Percentiles rank a stretch among this genome's conserved stretches.
phyloP scores from a whole-genome alignment of 768 basidiomycete species.

The Naganishia antarctica region DNA sequence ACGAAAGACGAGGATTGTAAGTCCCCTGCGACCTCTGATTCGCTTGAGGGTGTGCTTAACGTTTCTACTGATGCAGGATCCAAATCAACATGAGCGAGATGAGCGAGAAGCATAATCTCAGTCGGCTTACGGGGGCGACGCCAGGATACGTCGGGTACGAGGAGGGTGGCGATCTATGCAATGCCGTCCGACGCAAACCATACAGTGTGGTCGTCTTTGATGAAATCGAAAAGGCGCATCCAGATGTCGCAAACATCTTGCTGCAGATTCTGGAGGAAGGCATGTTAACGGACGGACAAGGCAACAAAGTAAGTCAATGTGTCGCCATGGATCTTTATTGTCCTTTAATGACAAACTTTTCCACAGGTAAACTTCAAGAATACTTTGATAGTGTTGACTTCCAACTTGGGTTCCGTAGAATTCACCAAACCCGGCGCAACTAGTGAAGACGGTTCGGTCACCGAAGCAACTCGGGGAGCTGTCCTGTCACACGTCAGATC shows the following conservation, averaged over 20 bases:
- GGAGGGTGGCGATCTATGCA: conserved; percentile 75
- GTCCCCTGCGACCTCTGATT: conserved; percentile 38
- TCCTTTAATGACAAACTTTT: not conserved
- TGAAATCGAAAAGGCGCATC: conserved; percentile 88
- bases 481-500: conserved; percentile 71
- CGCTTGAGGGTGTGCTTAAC: not conserved
- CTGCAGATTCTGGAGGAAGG: conserved; percentile 90
- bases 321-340: not conserved
- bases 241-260: conserved; percentile 80
- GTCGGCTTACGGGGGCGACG: conserved; percentile 82
- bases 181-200: conserved; percentile 85
- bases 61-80: conserved; percentile 55
- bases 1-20: conserved; percentile 77
- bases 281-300: conserved; percentile 81
- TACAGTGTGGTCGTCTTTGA: conserved; percentile 68
- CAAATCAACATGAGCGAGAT: conserved; percentile 97
- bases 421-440: conserved; percentile 59
- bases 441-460: conserved; percentile 62
- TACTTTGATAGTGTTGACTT: conserved; percentile 85
- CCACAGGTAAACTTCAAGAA: conserved; percentile 92
- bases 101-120: conserved; percentile 86
- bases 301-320: conserved; percentile 40
- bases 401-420: conserved; percentile 64
- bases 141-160: conserved; percentile 93
- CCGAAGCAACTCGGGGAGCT: conserved; percentile 58